These are phyloP conservation scores for Pseudoperonospora humuli DNA, from an alignment of 352 stramenopile genomes.

Conservation along the genomic window DNA sequence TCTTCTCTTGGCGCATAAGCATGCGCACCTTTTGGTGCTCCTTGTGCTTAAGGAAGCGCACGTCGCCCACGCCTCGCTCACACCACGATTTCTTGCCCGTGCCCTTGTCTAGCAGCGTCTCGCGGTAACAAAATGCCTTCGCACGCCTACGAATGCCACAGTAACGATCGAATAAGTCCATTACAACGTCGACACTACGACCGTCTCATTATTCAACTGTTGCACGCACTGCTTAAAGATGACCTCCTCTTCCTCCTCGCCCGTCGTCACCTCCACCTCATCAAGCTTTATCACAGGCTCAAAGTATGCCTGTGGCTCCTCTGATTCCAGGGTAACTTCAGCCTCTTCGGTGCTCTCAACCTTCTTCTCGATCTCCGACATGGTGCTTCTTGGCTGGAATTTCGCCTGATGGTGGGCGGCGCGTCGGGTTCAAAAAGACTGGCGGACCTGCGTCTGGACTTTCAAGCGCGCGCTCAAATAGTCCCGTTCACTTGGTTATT, in stretches of 20 bases:
- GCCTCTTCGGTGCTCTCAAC: slow-evolving; percentile 43
- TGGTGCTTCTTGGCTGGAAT: slow-evolving; percentile 7
- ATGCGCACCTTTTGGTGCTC: slow-evolving; percentile 90
- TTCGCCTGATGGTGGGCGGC: too few species aligned
- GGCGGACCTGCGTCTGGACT: neutral
- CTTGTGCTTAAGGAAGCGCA: slow-evolving; percentile 96
- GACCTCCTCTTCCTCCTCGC: slow-evolving; percentile 96
- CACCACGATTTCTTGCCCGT: slow-evolving; percentile 97
- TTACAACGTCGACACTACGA: too few species aligned
- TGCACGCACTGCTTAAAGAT: slow-evolving; percentile 84
- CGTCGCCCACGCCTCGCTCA: slow-evolving; percentile 94
- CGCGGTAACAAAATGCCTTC: slow-evolving; percentile 96
- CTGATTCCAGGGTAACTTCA: slow-evolving; percentile 47
- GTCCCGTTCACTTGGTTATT: too few species aligned
- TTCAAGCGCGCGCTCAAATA: slow-evolving; percentile 31
- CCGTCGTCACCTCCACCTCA: slow-evolving; percentile 94
- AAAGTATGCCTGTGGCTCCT: slow-evolving; percentile 85
- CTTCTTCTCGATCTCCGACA: slow-evolving; percentile 63
- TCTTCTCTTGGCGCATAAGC: slow-evolving; percentile 99
- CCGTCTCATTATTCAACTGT: too few species aligned
- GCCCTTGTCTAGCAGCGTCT: slow-evolving; percentile 96
- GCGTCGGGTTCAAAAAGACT: slow-evolving; percentile 27
- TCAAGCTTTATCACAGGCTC: slow-evolving; percentile 85
- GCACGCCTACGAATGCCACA: slow-evolving; percentile 68
- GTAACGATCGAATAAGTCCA: too few species aligned